A percentile compares a stretch with the other conserved stretches of the same genome.
Conservation (phyloP, 352 stramenopile species). For the Phytophthora multivora region DNA sequence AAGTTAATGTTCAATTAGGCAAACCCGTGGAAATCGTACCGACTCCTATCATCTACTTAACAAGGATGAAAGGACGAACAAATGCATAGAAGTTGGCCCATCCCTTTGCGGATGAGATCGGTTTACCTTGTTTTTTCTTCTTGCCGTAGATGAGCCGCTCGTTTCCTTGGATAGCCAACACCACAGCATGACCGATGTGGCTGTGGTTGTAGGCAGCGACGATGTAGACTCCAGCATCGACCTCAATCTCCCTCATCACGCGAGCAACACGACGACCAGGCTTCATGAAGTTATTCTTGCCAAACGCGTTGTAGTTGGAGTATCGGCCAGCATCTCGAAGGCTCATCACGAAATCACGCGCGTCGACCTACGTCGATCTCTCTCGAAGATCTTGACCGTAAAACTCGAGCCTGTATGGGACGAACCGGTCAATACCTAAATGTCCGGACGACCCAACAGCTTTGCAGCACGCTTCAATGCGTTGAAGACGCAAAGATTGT, state of each 20-base stretch:
- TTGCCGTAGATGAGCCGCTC: constrained; percentile 6
- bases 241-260: constrained; percentile 2
- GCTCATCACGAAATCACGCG: neutral
- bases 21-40: constrained; percentile 6
- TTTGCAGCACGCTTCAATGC: neutral
- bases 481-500: constrained; percentile 4
- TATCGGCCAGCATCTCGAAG: constrained; percentile 8
- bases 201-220: constrained; percentile 16
- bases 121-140: constrained; percentile 2
- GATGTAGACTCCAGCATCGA: neutral
- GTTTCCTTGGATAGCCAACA: constrained; percentile 2
- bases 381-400: neutral
- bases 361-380: neutral
- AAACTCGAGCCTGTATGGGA: neutral
- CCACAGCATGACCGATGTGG: constrained; percentile 3
- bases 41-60: constrained; percentile 11
- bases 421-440: constrained; percentile 10
- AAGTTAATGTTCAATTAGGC: no score
- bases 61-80: constrained; percentile 3
- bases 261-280: neutral
- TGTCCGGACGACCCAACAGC: neutral
- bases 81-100: constrained; percentile 6
- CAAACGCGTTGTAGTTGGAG: constrained; percentile 9
- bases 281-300: constrained; percentile 1
- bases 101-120: neutral